Base-by-base conservation (phyloP, 2,329 filamentous ascomycete genomes). In the Colletotrichum cuscutae region DNA sequence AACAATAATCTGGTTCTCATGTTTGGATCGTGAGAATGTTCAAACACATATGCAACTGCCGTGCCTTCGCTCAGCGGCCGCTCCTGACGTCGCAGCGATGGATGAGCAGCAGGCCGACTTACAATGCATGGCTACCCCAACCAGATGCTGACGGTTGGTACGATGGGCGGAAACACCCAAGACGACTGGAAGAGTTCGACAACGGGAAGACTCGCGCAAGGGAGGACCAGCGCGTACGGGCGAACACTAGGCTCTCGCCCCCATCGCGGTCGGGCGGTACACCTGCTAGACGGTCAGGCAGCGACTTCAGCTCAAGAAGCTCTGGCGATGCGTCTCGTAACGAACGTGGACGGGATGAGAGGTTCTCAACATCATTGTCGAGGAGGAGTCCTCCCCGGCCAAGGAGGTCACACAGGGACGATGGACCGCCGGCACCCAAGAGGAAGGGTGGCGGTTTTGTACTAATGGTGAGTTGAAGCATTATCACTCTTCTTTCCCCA, bases 41-140 rank as follows among this genome's bases (percentile, higher is more conserved):
- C 24, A 15, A 24, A 22, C 37, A 59, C 8, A n/a, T n/a, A 24
- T 46, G 19, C 9, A 30, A 7, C 22, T 69, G 46, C 26, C 59
- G 65, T n/a, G 37, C 52, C 12, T 6, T 52, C 15, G 15, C 30
- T n/a, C 69, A 58, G 68, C 68, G 35, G 49, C 56, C 56, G 24
- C 54, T n/a, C n/a, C 42, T 32, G 24, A 22, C 53, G 13, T 11
- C 30, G 28, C 53, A 32, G 13, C 3, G 65, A 46, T 66, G 54
- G 54, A 32, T 70, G 32, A 70, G 61, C 8, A 19, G 12, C 30
- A 65, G 35, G 5, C 68, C 61, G 5, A 42, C 24, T 46, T 56
- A 68, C 66, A 68, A 64, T 59, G 22, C 66, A n/a, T 49, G 28
- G 61, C 49, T 26, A 2, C 66, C 58, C 35, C 46, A 49, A 12